phyloP scores from a whole-genome alignment of 2,329 filamentous ascomycete genomes.

The Cercospora canescens region DNA sequence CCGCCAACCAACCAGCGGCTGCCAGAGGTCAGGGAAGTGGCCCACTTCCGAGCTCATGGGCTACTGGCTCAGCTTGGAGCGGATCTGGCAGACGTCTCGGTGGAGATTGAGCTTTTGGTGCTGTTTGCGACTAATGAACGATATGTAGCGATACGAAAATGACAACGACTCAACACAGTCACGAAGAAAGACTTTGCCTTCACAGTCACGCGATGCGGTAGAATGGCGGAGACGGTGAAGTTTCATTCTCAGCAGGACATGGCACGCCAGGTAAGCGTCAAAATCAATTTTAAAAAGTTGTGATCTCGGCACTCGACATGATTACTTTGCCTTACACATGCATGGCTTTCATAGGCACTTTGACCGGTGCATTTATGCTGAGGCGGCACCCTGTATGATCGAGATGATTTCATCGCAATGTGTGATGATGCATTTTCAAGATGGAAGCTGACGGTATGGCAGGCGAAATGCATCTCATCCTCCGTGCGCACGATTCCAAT shows the following conservation, averaged over 20 bases:
- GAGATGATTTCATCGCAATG: background rate
- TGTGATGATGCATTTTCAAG: background rate
- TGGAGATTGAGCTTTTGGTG: conserved; percentile 12
- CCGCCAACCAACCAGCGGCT: conserved; percentile 45
- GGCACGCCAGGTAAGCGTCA: background rate
- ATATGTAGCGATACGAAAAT: conserved; percentile 5
- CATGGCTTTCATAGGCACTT: conserved; percentile 13
- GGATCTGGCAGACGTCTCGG: conserved; percentile 17
- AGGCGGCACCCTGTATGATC: conserved; percentile 14
- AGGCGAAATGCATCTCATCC: background rate
- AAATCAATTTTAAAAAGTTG: no score
- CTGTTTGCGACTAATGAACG: conserved; percentile 7
- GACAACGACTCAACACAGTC: background rate
- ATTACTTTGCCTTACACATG: conserved; percentile 14
- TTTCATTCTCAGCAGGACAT: background rate
- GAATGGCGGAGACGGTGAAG: background rate
- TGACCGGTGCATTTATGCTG: conserved; percentile 13
- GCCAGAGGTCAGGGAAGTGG: conserved; percentile 31
- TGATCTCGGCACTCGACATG: background rate
- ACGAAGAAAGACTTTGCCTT: background rate
- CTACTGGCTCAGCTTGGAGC: conserved; percentile 51
- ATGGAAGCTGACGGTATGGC: background rate
- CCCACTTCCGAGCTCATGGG: conserved; percentile 30
- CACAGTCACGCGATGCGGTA: background rate
- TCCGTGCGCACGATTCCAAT: background rate